phyloP scores from a whole-genome alignment of 805 yeast genomes.

The Nakazawaea ambrosiae region DNA sequence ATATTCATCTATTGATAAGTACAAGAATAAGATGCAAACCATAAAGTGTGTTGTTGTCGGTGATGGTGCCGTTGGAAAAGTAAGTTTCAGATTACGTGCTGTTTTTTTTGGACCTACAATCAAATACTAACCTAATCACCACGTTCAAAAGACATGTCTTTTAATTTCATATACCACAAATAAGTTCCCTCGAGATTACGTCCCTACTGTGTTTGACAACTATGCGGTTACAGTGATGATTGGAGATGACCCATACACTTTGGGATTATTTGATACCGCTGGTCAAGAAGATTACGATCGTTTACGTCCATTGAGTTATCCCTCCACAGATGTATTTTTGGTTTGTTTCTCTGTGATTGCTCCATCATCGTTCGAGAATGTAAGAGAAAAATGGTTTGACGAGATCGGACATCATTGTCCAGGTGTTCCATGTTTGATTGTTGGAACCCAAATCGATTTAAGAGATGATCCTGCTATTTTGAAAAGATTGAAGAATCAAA shows the following conservation, averaged over 20 bases:
- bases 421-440: constrained; percentile 94
- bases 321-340: constrained; percentile 93
- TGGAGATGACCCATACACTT: constrained; percentile 96
- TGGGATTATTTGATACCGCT: constrained; percentile 97
- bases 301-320: constrained; percentile 91
- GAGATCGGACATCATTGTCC: constrained; percentile 94
- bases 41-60: constrained; percentile 98
- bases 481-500: constrained; percentile 86
- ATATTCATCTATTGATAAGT: background rate
- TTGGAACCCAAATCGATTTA: constrained; percentile 94
- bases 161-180: constrained; percentile 93
- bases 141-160: constrained; percentile 80
- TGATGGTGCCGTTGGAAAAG: constrained; percentile 98
- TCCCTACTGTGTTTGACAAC: constrained; percentile 97
- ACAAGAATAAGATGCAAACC: constrained; percentile 34
- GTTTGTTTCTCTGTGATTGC: constrained; percentile 96
- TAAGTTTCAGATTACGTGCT: constrained; percentile 16
- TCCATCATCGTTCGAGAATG: constrained; percentile 96
- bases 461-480: constrained; percentile 89
- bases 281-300: constrained; percentile 99
- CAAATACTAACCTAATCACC: constrained; percentile 11
- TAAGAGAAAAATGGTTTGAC: constrained; percentile 97
- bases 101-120: background rate
- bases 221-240: constrained; percentile 93
- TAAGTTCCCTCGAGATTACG: constrained; percentile 96